Percentiles rank a stretch among this genome's conserved stretches.
phyloP scores from a whole-genome alignment of 129 eudicot species.

The Dittrichia graveolens region DNA sequence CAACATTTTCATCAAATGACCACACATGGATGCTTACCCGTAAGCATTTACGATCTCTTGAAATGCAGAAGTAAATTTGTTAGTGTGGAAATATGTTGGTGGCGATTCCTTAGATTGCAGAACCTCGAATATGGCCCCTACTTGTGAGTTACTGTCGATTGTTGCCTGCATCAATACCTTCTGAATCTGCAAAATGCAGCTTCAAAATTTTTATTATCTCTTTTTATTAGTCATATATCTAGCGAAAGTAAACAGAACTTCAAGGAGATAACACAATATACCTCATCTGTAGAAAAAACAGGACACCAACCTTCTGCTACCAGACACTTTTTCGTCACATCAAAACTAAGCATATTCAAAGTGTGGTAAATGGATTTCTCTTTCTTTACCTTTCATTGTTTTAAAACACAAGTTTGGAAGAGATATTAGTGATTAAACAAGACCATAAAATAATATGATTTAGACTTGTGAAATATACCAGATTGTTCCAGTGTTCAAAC shows the following conservation, averaged over 20 bases:
- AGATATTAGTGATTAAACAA: constrained; percentile 18
- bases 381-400: constrained; percentile 64
- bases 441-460: neutral
- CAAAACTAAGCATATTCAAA: constrained; percentile 81
- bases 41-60: constrained; percentile 94
- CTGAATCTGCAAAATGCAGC: constrained; percentile 55
- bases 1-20: neutral
- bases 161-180: constrained; percentile 58
- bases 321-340: constrained; percentile 91
- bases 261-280: constrained; percentile 27
- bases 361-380: constrained; percentile 80
- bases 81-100: constrained; percentile 86
- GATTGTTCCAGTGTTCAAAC: constrained; percentile 71
- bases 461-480: constrained; percentile 46
- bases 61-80: constrained; percentile 73
- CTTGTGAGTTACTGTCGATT: constrained; percentile 68
- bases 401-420: constrained; percentile 19
- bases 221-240: neutral
- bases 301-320: constrained; percentile 99
- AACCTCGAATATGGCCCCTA: constrained; percentile 85
- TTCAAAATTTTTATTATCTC: neutral
- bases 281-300: constrained; percentile 69
- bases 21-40: constrained; percentile 55
- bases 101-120: constrained; percentile 71
- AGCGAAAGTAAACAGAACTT: neutral